A percentile compares a stretch with the other conserved stretches of the same genome.
Conservation (phyloP, 805 yeast genomes). For the Alloascoidea africana region DNA sequence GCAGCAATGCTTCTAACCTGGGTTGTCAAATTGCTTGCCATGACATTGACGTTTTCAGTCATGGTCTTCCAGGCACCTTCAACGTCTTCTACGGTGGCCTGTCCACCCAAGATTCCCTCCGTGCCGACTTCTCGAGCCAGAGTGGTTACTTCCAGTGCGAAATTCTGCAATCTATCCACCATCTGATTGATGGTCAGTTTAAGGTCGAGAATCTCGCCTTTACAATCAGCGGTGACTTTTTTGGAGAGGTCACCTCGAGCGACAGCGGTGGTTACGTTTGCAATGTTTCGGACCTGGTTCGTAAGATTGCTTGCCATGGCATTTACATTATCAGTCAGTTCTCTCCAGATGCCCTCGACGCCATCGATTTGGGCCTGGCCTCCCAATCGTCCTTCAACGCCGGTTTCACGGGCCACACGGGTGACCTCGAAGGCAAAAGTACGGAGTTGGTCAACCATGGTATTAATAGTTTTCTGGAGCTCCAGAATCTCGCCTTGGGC, state of each 20-base stretch:
- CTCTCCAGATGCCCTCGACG: slow-evolving; percentile 82
- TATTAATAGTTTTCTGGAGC: slow-evolving; percentile 72
- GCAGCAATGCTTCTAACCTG: slow-evolving; percentile 85
- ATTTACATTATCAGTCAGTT: slow-evolving; percentile 72
- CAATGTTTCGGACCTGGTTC: slow-evolving; percentile 77
- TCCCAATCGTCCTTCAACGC: slow-evolving; percentile 78
- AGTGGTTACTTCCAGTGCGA: slow-evolving; percentile 75
- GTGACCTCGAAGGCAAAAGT: slow-evolving; percentile 79
- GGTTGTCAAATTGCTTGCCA: slow-evolving; percentile 77
- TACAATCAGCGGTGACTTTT: slow-evolving; percentile 73
- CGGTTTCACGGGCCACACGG: slow-evolving; percentile 78
- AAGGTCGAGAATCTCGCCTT: slow-evolving; percentile 64
- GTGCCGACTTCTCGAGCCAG: slow-evolving; percentile 85
- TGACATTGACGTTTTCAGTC: slow-evolving; percentile 72
- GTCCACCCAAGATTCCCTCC: slow-evolving; percentile 80
- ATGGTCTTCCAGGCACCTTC: slow-evolving; percentile 81
- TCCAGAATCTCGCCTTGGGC: slow-evolving; percentile 86
- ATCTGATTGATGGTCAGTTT: slow-evolving; percentile 78
- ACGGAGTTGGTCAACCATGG: slow-evolving; percentile 78
- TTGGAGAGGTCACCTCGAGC: slow-evolving; percentile 73
- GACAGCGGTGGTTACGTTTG: slow-evolving; percentile 78
- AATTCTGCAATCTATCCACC: slow-evolving; percentile 73
- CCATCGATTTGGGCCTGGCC: slow-evolving; percentile 74
- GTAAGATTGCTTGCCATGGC: slow-evolving; percentile 85
- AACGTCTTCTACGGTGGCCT: slow-evolving; percentile 65